Percentiles rank a stretch among this genome's conserved stretches.
These are phyloP conservation scores for Hydrangea macrophylla DNA, from an alignment of 148 eudicot genomes.

Conservation along the genomic window DNA sequence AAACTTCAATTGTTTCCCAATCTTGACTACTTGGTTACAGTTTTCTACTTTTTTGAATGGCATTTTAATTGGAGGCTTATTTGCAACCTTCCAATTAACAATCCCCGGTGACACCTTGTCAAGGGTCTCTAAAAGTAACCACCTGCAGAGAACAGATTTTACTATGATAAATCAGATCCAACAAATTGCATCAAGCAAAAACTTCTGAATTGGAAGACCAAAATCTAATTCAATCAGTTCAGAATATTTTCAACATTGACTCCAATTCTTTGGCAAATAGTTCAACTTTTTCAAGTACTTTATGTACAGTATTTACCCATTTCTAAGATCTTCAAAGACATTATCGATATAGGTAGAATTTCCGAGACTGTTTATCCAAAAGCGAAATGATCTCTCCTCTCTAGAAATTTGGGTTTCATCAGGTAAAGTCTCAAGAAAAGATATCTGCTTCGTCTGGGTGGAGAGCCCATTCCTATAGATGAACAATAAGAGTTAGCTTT, in stretches of 20 bases:
- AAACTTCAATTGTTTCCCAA: conserved; percentile 96
- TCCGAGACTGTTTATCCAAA: conserved; percentile 95
- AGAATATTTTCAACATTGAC: neutral
- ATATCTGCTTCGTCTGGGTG: conserved; percentile 71
- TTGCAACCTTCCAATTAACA: conserved; percentile 91
- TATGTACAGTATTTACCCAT: conserved; percentile 89
- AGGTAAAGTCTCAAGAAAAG: conserved; percentile 76
- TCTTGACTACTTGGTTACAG: conserved; percentile 95
- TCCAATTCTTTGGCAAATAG: neutral
- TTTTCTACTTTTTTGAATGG: conserved; percentile 98
- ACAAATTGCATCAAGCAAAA: neutral
- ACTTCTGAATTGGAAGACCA: neutral
- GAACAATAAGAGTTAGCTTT: conserved; percentile 23
- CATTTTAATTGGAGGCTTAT: conserved; percentile 96
- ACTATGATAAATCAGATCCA: neutral
- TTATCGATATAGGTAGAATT: conserved; percentile 78
- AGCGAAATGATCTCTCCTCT: conserved; percentile 89
- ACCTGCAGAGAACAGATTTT: conserved; percentile 43
- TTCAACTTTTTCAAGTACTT: too few species aligned
- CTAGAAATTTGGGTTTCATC: conserved; percentile 84
- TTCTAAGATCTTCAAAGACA: conserved; percentile 95
- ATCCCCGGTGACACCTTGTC: conserved; percentile 94
- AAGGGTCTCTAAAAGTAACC: conserved; percentile 89
- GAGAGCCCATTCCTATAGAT: conserved; percentile 88
- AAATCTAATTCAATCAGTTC: neutral